Base-by-base conservation (phyloP, 495 filamentous ascomycete species). In the Immersiella caudata region DNA sequence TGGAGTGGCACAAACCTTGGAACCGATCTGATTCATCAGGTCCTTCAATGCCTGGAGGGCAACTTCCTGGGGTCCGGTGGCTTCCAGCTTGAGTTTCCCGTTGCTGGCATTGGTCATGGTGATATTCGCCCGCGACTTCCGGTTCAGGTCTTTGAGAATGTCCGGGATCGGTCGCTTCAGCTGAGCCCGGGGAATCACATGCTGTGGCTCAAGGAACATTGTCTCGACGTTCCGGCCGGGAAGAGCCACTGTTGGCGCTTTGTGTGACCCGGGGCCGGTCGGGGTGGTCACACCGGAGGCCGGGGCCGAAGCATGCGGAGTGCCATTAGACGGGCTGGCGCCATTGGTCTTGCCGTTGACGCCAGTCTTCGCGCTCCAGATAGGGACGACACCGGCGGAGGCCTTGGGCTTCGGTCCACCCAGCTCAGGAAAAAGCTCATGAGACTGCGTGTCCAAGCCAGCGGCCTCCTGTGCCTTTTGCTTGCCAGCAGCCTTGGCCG, bases 401-500 rank as follows among this genome's bases (percentile, higher is more conserved):
- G 90, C 80, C 78, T 90, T 90, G 35, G 89, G 83, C 68, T 79
- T 81, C 12, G 87, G 87, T 58, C 89, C 87, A 59, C 92, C 95
- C 56, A 99, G 84, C 40, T 93, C 87, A 21, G 95, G 95, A 81
- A 99, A 99, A 50, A 89, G 80, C 78, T 97, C 94, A 73, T 93
- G 91, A 4, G 93, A 97, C 69, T 89, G 83, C 8, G 92, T 90
- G 77, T 98, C 91, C 55, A 97, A 74, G 52, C 79, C 74, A 12
- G 80, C 67, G 56, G 84, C 81, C 62, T 81, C 77, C 55, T 80
- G 74, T 66, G 77, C 79, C 73, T 83, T 88, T 70, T 87, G 87
- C 79, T 91, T 91, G 51, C 85, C 87, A 40, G 85, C 85, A 8
- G 85, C 83, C 75, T 88, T 90, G 57, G 85, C 75, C 25, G 86